phyloP scores from a whole-genome alignment of 163 green algal species.

The Prototheca cutis region DNA sequence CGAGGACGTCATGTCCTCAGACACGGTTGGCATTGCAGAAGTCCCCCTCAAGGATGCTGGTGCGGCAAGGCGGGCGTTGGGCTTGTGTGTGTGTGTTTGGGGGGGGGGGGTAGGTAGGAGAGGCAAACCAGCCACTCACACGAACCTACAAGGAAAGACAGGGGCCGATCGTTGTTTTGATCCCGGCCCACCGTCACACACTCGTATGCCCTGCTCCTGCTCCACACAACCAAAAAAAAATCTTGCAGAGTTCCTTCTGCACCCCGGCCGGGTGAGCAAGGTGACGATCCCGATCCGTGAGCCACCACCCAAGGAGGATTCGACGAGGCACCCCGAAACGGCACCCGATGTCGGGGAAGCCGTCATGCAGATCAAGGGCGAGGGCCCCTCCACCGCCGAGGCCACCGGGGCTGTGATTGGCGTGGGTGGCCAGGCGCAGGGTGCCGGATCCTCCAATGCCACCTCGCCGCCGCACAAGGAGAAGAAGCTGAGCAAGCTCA shows the following conservation, averaged over 20 bases:
- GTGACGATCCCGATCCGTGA: constrained; percentile 1
- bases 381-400: background rate
- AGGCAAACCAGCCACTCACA: too few species aligned
- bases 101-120: too few species aligned
- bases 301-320: background rate
- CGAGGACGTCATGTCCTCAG: constrained; percentile 24
- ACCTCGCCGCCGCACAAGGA: background rate
- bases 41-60: constrained; percentile 6
- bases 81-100: too few species aligned
- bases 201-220: background rate
- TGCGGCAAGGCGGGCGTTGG: too few species aligned
- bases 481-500: background rate
- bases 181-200: too few species aligned
- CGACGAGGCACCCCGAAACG: background rate
- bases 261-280: background rate
- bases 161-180: too few species aligned
- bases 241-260: constrained; percentile 7
- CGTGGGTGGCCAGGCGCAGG: background rate
- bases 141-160: too few species aligned
- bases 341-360: background rate
- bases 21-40: constrained; percentile 13
- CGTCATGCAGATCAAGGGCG: background rate
- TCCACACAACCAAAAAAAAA: background rate
- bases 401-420: background rate
- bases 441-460: background rate